These are phyloP conservation scores for Myxozyma melibiosi DNA, from an alignment of 805 yeast species.

Conservation along the genomic window DNA sequence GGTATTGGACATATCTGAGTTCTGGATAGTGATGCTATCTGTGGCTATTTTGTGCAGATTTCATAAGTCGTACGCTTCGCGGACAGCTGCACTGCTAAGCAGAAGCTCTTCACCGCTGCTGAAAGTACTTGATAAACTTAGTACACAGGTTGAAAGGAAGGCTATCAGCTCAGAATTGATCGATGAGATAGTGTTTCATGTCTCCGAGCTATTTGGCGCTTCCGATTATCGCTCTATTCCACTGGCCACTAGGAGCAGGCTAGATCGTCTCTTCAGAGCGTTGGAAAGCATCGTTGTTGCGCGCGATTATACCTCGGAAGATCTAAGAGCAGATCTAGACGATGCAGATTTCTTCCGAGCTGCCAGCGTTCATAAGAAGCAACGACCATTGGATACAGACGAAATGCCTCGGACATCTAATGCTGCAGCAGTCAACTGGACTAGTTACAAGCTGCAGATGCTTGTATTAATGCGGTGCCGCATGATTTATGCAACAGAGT, in stretches of 20 bases:
- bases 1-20: background rate
- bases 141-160: background rate
- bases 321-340: background rate
- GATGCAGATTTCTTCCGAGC: constrained; percentile 6
- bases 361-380: too few relatives aligned
- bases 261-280: background rate
- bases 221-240: background rate
- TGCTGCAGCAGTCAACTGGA: background rate
- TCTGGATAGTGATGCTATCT: background rate
- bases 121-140: background rate
- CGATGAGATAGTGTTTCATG: background rate
- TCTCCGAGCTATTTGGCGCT: background rate
- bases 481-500: background rate
- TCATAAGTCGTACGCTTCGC: background rate
- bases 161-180: background rate
- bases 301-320: too few relatives aligned
- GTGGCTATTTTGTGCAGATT: background rate
- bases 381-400: too few relatives aligned
- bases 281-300: too few relatives aligned
- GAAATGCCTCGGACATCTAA: constrained; percentile 1
- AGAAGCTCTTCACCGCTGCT: background rate
- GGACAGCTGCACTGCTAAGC: background rate
- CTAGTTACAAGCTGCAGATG: background rate
- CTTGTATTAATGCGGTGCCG: background rate
- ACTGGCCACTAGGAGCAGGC: too few relatives aligned